Evolutionary conservation across 805 yeast genomes (phyloP), one percentile per base, ranked within the genome.

Genomic region (Pichia rugopelliculosa): DNA sequence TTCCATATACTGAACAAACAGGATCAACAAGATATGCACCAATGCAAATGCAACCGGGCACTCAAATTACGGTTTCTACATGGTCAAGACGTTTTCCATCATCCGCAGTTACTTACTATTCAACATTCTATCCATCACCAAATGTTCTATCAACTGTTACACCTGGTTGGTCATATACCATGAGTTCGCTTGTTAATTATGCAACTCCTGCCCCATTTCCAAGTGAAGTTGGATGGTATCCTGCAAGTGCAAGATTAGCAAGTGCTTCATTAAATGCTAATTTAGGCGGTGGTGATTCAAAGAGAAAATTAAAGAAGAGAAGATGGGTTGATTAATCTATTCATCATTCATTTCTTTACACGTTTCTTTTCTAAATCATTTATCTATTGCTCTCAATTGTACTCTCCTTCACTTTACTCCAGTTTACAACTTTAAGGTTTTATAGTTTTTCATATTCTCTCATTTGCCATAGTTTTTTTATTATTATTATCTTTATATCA

Each of bases 1-100:
- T 89, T 7, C 75, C 95, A 2, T 91, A 90, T 67, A 76, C 87
- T 3, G 53, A 57, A 56, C 98, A 91, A 68, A 83, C 93, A 0
- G 96, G 96, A 26, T 65, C 56, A 20, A 78, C 86, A 10, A 76
- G 90, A 57, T 87, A 68, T 64, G 97, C 98, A 1, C 96, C 97
- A 45, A 87, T 89, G 96, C 97, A 90, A 68, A 62, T 72, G 50
- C 96, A 88, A 66, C 97, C 99, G 6, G 86, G 83, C 4, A 59
- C 84, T 1, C 68, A 67, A 10, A 77, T 88, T 23, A 85, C 96
- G 0, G 77, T 71, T 36, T 73, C 83, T 10, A 66, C 82, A 3
- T 84, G 90, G 82, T 62, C 83, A 11, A 74, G 81, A 55, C 71
- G 79, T 54, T 82, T 66, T 62, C 80, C 91, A 17, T 77, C 95